A percentile compares a stretch with the other conserved stretches of the same genome.
Evolutionary conservation across 305 asterid species (phyloP).

Genomic region (Solanum hybrid): DNA sequence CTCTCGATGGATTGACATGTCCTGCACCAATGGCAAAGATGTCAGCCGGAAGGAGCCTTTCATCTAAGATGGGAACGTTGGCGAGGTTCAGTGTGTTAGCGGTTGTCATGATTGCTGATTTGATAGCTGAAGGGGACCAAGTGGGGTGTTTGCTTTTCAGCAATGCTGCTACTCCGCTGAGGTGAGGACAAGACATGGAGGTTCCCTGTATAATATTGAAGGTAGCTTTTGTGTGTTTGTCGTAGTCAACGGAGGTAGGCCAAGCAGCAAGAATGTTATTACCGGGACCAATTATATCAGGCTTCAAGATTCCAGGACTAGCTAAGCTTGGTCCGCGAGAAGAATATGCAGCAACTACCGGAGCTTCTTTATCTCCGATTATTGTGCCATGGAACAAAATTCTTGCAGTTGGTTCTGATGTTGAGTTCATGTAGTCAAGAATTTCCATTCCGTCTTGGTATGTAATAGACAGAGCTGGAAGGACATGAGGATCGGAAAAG

Average conservation of each 20-base stretch:
- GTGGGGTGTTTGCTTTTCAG: constrained; percentile 57
- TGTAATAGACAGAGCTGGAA: background rate
- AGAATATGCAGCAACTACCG: constrained; percentile 5
- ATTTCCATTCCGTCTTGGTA: background rate
- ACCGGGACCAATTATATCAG: constrained; percentile 6
- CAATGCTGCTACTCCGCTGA: constrained; percentile 64
- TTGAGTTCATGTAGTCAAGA: background rate
- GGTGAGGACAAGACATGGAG: constrained; percentile 85
- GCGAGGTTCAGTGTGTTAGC: constrained; percentile 51
- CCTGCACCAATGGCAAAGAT: constrained; percentile 69
- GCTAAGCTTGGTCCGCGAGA: constrained; percentile 4
- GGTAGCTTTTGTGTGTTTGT: constrained; percentile 18
- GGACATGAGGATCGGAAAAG: background rate
- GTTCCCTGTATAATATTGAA: constrained; percentile 65
- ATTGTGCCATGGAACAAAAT: background rate
- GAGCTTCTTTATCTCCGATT: constrained; percentile 8
- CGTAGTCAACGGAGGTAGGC: background rate
- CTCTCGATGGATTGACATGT: constrained; percentile 63
- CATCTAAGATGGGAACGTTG: constrained; percentile 39
- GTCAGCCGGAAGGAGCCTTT: constrained; percentile 32
- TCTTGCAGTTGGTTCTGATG: background rate
- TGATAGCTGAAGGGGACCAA: constrained; percentile 75
- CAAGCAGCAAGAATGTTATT: constrained; percentile 23
- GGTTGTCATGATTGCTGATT: constrained; percentile 76
- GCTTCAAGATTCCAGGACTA: constrained; percentile 10